Evolutionary conservation across 2,329 filamentous ascomycete genomes (phyloP).

Genomic region (Cercospora zeae-maydis): DNA sequence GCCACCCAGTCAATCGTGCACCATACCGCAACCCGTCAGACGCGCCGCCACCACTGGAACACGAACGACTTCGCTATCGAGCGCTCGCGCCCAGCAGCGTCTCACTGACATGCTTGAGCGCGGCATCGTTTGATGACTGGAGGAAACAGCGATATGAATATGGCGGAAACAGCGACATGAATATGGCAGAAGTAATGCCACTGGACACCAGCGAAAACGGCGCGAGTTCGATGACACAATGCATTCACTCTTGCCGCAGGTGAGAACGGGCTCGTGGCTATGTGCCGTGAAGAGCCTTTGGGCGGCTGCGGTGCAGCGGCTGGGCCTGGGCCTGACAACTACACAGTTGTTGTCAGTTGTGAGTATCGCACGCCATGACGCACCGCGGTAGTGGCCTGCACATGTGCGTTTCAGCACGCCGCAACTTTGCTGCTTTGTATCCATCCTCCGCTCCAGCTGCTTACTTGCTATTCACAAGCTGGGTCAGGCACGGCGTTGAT

Average conservation of each 20-base stretch:
- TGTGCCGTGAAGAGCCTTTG: no score
- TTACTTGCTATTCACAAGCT: background rate
- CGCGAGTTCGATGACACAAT: background rate
- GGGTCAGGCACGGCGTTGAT: background rate
- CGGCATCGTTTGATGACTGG: background rate
- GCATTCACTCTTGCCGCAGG: background rate
- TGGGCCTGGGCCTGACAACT: no score
- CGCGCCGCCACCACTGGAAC: background rate
- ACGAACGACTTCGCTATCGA: background rate
- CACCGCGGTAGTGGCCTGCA: no score
- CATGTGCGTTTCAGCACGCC: no score
- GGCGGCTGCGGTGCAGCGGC: no score
- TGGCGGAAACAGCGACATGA: background rate
- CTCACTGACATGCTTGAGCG: background rate
- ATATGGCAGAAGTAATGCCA: background rate
- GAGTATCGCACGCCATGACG: no score
- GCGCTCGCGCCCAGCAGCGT: background rate
- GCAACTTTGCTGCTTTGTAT: background rate
- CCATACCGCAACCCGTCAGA: background rate
- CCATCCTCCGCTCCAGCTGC: background rate
- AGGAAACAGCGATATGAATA: background rate
- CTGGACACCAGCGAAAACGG: background rate
- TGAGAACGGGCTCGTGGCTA: no score
- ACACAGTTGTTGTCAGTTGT: no score
- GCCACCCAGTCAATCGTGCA: background rate